These are phyloP conservation scores for Umbilicus rupestris DNA, from an alignment of 164 flowering plant genomes.

Conservation along the genomic window DNA sequence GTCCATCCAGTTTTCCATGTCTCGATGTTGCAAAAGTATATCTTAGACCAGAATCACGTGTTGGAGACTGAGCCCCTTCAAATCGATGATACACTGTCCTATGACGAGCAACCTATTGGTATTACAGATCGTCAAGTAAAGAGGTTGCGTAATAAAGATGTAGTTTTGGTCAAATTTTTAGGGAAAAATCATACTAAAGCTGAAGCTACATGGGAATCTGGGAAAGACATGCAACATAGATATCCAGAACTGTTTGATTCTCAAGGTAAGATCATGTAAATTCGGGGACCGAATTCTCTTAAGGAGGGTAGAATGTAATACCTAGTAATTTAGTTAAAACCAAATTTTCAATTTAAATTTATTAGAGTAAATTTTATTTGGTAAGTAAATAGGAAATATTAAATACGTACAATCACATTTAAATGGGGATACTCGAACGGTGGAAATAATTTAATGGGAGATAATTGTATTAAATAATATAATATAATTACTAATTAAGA, in stretches of 20 bases:
- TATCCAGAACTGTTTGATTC: background rate
- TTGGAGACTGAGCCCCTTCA: background rate
- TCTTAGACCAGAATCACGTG: background rate
- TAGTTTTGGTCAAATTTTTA: background rate
- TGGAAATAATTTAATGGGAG: too few relatives aligned
- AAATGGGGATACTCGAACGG: too few relatives aligned
- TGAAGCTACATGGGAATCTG: background rate
- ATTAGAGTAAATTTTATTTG: too few relatives aligned
- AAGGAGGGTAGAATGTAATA: constrained; percentile 6
- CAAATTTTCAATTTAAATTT: too few relatives aligned
- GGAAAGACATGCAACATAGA: background rate
- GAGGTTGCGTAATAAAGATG: background rate
- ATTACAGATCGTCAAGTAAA: background rate
- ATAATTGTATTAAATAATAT: too few relatives aligned
- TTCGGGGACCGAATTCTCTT: background rate
- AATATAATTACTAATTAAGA: too few relatives aligned
- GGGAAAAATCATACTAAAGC: background rate
- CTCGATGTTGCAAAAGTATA: background rate
- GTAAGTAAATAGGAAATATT: too few relatives aligned
- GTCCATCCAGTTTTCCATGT: background rate
- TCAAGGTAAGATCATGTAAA: background rate
- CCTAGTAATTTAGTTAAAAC: too few relatives aligned
- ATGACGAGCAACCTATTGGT: background rate
- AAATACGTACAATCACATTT: too few relatives aligned
- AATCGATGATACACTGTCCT: background rate